A percentile compares a stretch with the other conserved stretches of the same genome.
Evolutionary conservation across 768 basidiomycete species (phyloP).

Genomic region (Naganishia onofrii): DNA sequence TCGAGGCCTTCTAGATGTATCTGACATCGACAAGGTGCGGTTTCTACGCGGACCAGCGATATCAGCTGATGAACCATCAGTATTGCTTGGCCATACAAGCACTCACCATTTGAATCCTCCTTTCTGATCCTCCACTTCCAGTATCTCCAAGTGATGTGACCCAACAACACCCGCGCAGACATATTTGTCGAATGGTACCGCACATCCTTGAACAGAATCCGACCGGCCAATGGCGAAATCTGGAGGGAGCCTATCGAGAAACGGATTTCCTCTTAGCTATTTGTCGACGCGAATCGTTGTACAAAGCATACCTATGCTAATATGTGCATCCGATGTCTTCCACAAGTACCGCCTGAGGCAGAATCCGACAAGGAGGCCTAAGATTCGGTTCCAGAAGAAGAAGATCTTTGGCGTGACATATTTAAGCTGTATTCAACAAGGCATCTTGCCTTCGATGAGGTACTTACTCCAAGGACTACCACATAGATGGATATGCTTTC

Average conservation of each 20-base stretch:
- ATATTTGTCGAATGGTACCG: constrained; percentile 90
- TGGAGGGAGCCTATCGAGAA: constrained; percentile 72
- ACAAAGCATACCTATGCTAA: constrained; percentile 55
- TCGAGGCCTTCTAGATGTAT: constrained; percentile 79
- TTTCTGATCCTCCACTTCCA: constrained; percentile 80
- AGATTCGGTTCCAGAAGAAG: constrained; percentile 86
- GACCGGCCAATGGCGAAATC: constrained; percentile 79
- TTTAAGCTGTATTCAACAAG: background rate
- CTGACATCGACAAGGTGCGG: constrained; percentile 70
- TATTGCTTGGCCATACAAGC: background rate
- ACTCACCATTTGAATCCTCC: constrained; percentile 55
- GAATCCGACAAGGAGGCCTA: constrained; percentile 67
- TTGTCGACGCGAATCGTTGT: background rate
- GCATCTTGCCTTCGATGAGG: background rate
- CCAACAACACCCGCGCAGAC: constrained; percentile 76
- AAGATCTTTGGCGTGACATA: constrained; percentile 45
- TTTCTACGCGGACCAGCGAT: background rate
- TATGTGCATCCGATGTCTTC: constrained; percentile 74
- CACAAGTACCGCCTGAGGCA: constrained; percentile 71
- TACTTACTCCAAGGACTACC: constrained; percentile 30
- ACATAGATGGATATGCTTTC: constrained; percentile 32
- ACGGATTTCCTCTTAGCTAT: background rate
- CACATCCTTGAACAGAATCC: constrained; percentile 82
- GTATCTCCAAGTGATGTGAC: constrained; percentile 86
- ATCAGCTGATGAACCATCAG: background rate